phyloP scores from a whole-genome alignment of 2,329 filamentous ascomycete genomes.

The Penicillium verrucosum region DNA sequence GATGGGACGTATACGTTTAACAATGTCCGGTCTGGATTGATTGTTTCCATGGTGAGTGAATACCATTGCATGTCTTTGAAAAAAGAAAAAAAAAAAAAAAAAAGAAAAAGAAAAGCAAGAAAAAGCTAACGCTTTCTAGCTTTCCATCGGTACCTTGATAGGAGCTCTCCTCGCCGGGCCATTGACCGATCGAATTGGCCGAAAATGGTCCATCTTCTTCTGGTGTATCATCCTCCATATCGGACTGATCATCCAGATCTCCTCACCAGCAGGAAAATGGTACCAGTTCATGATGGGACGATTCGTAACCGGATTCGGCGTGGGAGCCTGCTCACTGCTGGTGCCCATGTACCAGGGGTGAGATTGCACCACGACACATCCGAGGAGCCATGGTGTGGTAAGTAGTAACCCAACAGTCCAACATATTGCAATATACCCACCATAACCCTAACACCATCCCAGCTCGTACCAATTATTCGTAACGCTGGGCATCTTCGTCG shows the following conservation, averaged over 20 bases:
- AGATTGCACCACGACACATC: conserved; percentile 46
- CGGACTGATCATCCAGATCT: conserved; percentile 46
- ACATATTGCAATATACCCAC: not conserved
- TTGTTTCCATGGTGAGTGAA: conserved; percentile 37
- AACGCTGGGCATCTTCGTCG: conserved; percentile 47
- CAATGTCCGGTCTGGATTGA: conserved; percentile 43
- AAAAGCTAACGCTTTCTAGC: conserved; percentile 8
- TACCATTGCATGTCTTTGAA: not conserved
- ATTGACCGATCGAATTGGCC: conserved; percentile 42
- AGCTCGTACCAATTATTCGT: conserved; percentile 50
- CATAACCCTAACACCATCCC: not conserved
- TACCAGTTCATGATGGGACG: conserved; percentile 45
- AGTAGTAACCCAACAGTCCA: not conserved
- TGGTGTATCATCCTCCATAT: conserved; percentile 44
- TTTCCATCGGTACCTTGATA: conserved; percentile 45
- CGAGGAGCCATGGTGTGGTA: conserved; percentile 45
- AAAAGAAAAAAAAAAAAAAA: too few relatives aligned
- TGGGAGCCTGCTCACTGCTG: conserved; percentile 43
- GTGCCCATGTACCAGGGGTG: conserved; percentile 48
- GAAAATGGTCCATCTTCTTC: conserved; percentile 41
- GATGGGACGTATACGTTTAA: conserved; percentile 38
- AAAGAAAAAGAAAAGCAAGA: not conserved
- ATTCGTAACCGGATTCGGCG: conserved; percentile 44
- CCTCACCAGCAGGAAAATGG: conserved; percentile 38
- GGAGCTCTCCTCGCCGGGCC: conserved; percentile 42